Evolutionary conservation across 2,329 filamentous ascomycete genomes (phyloP), one percentile per base, ranked within the genome.

Genomic region (Claviceps africana): DNA sequence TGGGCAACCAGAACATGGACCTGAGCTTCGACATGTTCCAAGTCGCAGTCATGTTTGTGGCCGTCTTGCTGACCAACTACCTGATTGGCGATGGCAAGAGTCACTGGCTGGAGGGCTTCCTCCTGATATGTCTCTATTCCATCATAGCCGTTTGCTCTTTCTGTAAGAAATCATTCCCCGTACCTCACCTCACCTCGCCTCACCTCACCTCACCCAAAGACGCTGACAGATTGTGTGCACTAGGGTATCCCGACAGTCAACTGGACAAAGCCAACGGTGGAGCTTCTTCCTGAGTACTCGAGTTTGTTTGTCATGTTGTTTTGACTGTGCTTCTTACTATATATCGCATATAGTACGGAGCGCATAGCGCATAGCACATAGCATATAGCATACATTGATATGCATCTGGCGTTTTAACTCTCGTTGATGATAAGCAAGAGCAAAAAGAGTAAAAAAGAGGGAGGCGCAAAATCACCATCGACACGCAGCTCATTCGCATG

Each of bases 11-110:
- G 55, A 74, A 81, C 1, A 91, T 91, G 87, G 87, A 82, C 21
- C 76, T 95, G 5, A 84, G 84, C 65, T 93, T 95, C 64, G 88
- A 94, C 62, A 82, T 82, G 1, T 96, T 96, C 72, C 88, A 95
- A 25, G 42, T 44, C 7, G 42, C 42, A 25, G 42, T 44, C 42
- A 44, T 44, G 42, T 44, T 44, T 44, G 42, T 44, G 21, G 42
- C 42, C 2, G 86, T 88, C 0, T 79, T 95, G 43, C 75, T 95
- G 35, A 86, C 90, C 53, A 95, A 94, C 64, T 95, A 94, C 64
- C 69, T 95, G 44, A 88, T 94, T 48, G 76, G 83, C 21, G 88
- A 94, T 60, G 88, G 88, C 31, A 81, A 88, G 64, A 89, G 83
- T 56, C 88, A 91, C 60, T 93, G 87, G 71, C 75, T 91, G 0